phyloP scores from a whole-genome alignment of 805 yeast species.

The Candida silvicultrix region DNA sequence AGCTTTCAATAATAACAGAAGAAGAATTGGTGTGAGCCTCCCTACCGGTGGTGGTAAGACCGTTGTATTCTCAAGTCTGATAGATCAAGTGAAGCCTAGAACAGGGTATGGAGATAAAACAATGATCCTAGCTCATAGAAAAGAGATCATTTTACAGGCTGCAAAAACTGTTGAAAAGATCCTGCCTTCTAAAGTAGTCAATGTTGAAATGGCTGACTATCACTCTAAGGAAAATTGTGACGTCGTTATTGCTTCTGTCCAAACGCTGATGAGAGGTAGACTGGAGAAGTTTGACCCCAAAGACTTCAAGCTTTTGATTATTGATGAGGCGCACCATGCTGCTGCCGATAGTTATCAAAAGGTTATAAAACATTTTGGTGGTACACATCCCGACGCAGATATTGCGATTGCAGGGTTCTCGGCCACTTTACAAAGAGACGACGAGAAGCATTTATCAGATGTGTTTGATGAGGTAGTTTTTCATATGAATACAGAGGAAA shows the following conservation, averaged over 20 bases:
- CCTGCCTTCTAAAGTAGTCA: slow-evolving; percentile 19
- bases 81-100: slow-evolving; percentile 35
- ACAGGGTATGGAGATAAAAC: slow-evolving; percentile 26
- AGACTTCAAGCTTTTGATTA: slow-evolving; percentile 64
- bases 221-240: slow-evolving; percentile 42
- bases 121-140: slow-evolving; percentile 72
- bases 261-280: slow-evolving; percentile 48
- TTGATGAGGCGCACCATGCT: slow-evolving; percentile 94
- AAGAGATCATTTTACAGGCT: slow-evolving; percentile 75
- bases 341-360: slow-evolving; percentile 62
- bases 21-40: slow-evolving; percentile 71
- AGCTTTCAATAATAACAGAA: slow-evolving; percentile 37
- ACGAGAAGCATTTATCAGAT: slow-evolving; percentile 48
- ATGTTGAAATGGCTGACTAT: slow-evolving; percentile 59
- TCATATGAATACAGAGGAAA: slow-evolving; percentile 54
- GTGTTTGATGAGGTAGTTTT: slow-evolving; percentile 72
- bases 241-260: slow-evolving; percentile 74
- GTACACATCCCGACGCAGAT: slow-evolving; percentile 26
- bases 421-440: slow-evolving; percentile 82
- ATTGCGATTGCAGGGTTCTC: slow-evolving; percentile 76
- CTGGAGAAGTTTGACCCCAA: slow-evolving; percentile 46
- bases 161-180: slow-evolving; percentile 42
- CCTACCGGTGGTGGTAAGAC: slow-evolving; percentile 98
- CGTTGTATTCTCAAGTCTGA: slow-evolving; percentile 59
- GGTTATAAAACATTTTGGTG: slow-evolving; percentile 49